Evolutionary conservation across 768 basidiomycete genomes (phyloP).

Genomic region (Leccinum aurantiacum): DNA sequence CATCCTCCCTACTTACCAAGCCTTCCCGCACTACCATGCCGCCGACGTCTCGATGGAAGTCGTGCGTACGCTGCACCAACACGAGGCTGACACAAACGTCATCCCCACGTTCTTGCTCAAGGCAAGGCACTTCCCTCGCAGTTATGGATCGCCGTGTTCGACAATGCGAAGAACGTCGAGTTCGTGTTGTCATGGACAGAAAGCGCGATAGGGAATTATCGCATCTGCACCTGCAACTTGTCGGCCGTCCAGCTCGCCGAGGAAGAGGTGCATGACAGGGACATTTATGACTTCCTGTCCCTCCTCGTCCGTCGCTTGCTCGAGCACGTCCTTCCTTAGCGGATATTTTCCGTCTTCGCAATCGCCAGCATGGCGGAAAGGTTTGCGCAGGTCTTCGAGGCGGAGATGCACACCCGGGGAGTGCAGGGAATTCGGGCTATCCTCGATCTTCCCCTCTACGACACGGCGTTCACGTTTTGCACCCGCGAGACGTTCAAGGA

Average conservation of each 20-base stretch:
- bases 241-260: conserved; percentile 12
- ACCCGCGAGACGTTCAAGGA: conserved; percentile 41
- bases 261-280: conserved; percentile 10
- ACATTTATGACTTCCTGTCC: conserved; percentile 5
- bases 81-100: conserved; percentile 40
- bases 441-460: conserved; percentile 52
- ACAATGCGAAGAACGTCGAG: conserved; percentile 16
- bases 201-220: conserved; percentile 57
- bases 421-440: conserved; percentile 19
- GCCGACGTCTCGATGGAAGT: conserved; percentile 25
- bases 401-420: conserved; percentile 10
- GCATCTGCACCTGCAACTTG: conserved; percentile 41
- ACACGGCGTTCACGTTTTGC: conserved; percentile 57
- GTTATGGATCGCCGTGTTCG: conserved; percentile 34
- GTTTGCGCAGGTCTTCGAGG: conserved; percentile 51
- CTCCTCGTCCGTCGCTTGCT: conserved; percentile 10
- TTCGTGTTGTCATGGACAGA: conserved; percentile 58
- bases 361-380: conserved; percentile 41
- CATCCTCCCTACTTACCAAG: not conserved
- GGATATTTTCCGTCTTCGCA: conserved; percentile 59
- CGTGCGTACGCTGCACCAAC: conserved; percentile 28
- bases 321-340: conserved; percentile 9
- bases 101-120: conserved; percentile 41
- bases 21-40: conserved; percentile 5
- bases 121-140: conserved; percentile 15